Conservation (phyloP, 805 yeast genomes). For the Saccharomycodes ludwigii region DNA sequence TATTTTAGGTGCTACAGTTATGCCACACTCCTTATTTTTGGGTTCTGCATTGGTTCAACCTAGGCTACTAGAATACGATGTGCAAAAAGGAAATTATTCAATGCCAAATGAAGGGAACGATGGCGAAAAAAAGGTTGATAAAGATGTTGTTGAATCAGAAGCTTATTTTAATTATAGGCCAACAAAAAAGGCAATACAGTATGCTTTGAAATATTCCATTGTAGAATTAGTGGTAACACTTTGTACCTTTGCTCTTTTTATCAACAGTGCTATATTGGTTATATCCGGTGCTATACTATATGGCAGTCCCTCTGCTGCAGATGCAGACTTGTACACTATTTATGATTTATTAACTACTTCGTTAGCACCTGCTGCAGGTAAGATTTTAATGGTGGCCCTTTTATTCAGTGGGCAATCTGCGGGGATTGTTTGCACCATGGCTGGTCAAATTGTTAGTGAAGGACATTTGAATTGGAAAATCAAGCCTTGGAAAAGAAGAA, state of each 20-base stretch:
- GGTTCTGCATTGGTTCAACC: conserved; percentile 86
- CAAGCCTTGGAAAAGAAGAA: conserved; percentile 68
- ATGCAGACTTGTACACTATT: conserved; percentile 75
- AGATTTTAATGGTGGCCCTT: conserved; percentile 73
- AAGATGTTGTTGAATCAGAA: conserved; percentile 25
- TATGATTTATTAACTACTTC: conserved; percentile 47
- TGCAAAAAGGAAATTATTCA: conserved; percentile 37
- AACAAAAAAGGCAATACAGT: conserved; percentile 55
- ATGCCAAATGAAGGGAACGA: conserved; percentile 13
- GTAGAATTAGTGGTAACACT: conserved; percentile 59
- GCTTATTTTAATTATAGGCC: conserved; percentile 48
- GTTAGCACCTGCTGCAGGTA: conserved; percentile 69
- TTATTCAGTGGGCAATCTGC: conserved; percentile 83
- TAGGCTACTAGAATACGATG: conserved; percentile 63
- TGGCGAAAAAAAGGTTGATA: conserved; percentile 6
- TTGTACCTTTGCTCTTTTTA: conserved; percentile 72
- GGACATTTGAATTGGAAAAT: conserved; percentile 79
- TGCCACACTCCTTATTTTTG: conserved; percentile 81
- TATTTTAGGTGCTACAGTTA: conserved; percentile 83
- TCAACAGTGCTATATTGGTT: conserved; percentile 71
- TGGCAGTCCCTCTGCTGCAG: conserved; percentile 54
- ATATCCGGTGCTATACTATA: conserved; percentile 72
- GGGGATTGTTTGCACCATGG: conserved; percentile 85
- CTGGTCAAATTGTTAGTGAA: conserved; percentile 87
- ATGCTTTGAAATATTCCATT: conserved; percentile 61